Base-by-base conservation (phyloP, 176 grass and related monocot species). In the Saccharum spontaneum region DNA sequence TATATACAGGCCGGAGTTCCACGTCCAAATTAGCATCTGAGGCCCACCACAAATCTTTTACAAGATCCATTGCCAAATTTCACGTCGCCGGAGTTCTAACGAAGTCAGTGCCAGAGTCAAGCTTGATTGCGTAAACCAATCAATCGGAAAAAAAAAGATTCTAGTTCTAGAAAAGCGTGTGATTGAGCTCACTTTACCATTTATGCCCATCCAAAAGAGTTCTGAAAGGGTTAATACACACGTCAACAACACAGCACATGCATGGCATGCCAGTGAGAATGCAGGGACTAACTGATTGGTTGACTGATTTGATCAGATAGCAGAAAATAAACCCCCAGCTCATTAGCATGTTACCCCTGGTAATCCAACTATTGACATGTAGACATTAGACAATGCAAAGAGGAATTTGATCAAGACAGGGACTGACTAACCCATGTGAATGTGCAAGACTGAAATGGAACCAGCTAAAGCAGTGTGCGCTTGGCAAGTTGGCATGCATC, bases 181-280 rank as follows among this genome's bases (percentile, higher is more conserved):
- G 57, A 71, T 71, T 69, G 37, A 15, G 26, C 8, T 49, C 48
- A 64, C 43, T 18, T 80, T 57, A 74, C 36, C 34, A 44, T 23
- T 15, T 34, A 40, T 41, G 46, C 3, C 38, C 33, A 71, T 39
- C 22, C 0, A 54, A 55, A 24, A 24, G 61, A 24, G 33, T 39
- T 41, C 15, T 68, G 62, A 76, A 24, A 65, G 55, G 8, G 36
- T 71, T 70, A 4, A 2, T 13, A 69, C 13, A 69, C 79, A 26
- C 22, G 40, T 37, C 64, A 81, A 77, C 69, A 64, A 15, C 61
- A 14, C 12, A 26, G 5, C n/a, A 30, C 83, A 33, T 67, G 37
- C 59, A 80, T 81, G 87, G 71, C 83, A 62, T 72, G 55, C 65
- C 33, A 65, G 88, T 90, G 73, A 86, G 88, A 90, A 86, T 78